Conservation (phyloP, 805 yeast species). For the Ogataea saltuana region DNA sequence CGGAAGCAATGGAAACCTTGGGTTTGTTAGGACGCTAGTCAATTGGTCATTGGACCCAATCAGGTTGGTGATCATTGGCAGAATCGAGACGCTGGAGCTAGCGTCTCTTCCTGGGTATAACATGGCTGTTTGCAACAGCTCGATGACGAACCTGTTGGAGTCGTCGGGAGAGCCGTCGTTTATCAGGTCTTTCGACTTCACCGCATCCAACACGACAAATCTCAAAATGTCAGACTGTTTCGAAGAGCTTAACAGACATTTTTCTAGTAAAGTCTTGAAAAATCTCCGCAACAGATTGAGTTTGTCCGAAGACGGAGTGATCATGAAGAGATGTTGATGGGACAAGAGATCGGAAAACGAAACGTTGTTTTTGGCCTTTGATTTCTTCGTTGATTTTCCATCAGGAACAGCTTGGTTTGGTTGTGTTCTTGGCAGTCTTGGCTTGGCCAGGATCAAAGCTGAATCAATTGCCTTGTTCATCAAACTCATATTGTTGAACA, state of each 20-base stretch:
- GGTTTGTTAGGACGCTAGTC: conserved; percentile 65
- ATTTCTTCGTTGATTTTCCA: conserved; percentile 16
- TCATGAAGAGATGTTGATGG: conserved; percentile 57
- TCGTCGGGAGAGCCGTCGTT: conserved; percentile 30
- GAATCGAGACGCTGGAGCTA: conserved; percentile 55
- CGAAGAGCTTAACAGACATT: conserved; percentile 57
- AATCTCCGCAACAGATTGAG: conserved; percentile 43
- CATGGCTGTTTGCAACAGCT: conserved; percentile 56
- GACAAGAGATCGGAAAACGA: conserved; percentile 70
- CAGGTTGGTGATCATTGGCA: conserved; percentile 66
- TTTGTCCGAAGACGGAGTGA: conserved; percentile 42
- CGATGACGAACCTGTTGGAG: conserved; percentile 40
- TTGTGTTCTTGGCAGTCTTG: conserved; percentile 33
- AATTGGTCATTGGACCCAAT: conserved; percentile 49
- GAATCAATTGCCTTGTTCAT: conserved; percentile 60
- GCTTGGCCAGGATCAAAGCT: conserved; percentile 47
- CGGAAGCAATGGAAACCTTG: conserved; percentile 64
- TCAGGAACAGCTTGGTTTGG: conserved; percentile 14
- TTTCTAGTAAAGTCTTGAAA: conserved; percentile 48
- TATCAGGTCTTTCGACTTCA: conserved; percentile 31
- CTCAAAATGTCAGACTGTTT: conserved; percentile 60
- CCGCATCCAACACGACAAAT: conserved; percentile 42
- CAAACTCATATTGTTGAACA: conserved; percentile 48
- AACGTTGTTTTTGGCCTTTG: conserved; percentile 43
- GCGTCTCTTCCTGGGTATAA: conserved; percentile 60